phyloP scores from a whole-genome alignment of 345 rosid species.

The Populus euphratica region DNA sequence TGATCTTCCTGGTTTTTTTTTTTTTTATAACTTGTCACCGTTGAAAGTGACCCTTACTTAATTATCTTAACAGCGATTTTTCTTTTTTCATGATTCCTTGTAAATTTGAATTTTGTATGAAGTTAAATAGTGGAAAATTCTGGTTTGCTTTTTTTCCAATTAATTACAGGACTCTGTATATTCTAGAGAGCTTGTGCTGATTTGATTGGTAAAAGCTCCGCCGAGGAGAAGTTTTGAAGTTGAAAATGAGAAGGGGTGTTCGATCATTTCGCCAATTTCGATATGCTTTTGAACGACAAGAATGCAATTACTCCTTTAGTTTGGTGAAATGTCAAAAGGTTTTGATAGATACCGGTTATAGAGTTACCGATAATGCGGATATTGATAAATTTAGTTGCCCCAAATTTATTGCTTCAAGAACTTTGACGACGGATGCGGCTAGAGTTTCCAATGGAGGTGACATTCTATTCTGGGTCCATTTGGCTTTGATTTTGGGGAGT shows the following conservation, averaged over 20 bases:
- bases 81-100: background rate
- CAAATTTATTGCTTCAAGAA: conserved; percentile 31
- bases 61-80: too few relatives aligned
- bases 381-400: conserved; percentile 17
- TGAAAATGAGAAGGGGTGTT: conserved; percentile 56
- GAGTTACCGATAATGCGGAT: conserved; percentile 15
- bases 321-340: conserved; percentile 23
- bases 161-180: background rate
- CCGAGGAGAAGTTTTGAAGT: conserved; percentile 12
- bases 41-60: too few relatives aligned
- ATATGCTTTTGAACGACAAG: conserved; percentile 39
- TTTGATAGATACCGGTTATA: conserved; percentile 21
- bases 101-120: background rate
- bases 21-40: too few relatives aligned
- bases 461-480: background rate
- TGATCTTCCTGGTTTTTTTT: too few relatives aligned
- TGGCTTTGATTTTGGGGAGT: background rate
- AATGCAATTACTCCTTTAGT: conserved; percentile 19
- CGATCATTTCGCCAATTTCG: conserved; percentile 39
- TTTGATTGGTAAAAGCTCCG: background rate
- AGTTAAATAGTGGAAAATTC: background rate
- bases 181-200: too few relatives aligned
- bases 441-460: conserved; percentile 41
- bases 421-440: conserved; percentile 48
- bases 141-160: background rate